Evolutionary conservation across 371 early-diverging fungal species (phyloP).

Genomic region (Batkoa obscura): DNA sequence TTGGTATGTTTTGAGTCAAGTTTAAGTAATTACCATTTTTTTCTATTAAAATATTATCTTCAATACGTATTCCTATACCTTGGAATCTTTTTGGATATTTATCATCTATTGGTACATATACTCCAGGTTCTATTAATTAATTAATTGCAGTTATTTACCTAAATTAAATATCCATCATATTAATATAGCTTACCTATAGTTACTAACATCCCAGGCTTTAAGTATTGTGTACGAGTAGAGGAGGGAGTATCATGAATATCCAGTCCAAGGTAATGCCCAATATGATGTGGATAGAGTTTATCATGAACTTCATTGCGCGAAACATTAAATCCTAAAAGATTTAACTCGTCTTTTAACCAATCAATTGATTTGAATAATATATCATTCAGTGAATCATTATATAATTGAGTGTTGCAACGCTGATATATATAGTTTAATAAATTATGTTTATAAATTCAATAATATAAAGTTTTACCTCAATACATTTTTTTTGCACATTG

Average conservation of each 20-base stretch:
- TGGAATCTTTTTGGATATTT: constrained; percentile 63
- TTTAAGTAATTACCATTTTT: constrained; percentile 35
- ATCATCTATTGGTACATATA: constrained; percentile 69
- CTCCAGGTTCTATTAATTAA: constrained; percentile 56
- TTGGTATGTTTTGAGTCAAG: constrained; percentile 59
- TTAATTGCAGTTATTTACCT: background rate
- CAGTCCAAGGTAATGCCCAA: constrained; percentile 85
- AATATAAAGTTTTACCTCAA: constrained; percentile 28
- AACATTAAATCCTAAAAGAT: constrained; percentile 34
- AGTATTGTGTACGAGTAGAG: constrained; percentile 39
- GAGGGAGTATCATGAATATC: constrained; percentile 83
- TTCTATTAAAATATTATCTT: constrained; percentile 78
- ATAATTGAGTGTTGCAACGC: constrained; percentile 42
- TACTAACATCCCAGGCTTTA: constrained; percentile 70
- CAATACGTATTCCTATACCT: constrained; percentile 88
- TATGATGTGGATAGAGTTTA: constrained; percentile 80
- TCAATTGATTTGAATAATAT: constrained; percentile 52
- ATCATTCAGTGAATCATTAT: constrained; percentile 44
- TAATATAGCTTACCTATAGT: constrained; percentile 40
- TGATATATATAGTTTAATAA: constrained; percentile 12
- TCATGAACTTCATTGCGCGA: constrained; percentile 32
- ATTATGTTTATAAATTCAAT: background rate
- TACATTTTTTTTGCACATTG: constrained; percentile 65
- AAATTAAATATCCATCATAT: background rate
- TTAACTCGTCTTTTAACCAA: constrained; percentile 37